phyloP scores from a whole-genome alignment of 2,329 filamentous ascomycete genomes.

The Arthrocladium fulminans region DNA sequence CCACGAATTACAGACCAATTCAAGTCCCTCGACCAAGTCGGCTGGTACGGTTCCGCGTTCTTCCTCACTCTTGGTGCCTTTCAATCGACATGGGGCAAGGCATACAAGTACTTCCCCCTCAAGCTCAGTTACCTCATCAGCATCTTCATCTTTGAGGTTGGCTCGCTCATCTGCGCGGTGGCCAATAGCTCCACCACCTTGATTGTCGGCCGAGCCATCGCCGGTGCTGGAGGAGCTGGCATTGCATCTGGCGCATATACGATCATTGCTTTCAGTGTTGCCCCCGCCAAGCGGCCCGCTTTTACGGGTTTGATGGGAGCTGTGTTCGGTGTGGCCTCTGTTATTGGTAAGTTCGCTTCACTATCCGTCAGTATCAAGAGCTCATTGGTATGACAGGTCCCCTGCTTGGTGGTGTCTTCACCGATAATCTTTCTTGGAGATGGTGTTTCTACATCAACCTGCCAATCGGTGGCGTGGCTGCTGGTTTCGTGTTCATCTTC shows the following conservation, averaged over 20 bases:
- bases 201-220: constrained; percentile 34
- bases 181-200: constrained; percentile 28
- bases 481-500: constrained; percentile 24
- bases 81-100: constrained; percentile 28
- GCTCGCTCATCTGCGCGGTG: constrained; percentile 33
- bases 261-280: constrained; percentile 40
- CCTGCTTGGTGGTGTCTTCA: constrained; percentile 27
- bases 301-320: constrained; percentile 33
- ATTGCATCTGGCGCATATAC: constrained; percentile 31
- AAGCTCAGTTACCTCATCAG: constrained; percentile 29
- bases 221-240: constrained; percentile 30
- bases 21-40: constrained; percentile 26
- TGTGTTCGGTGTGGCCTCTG: constrained; percentile 24
- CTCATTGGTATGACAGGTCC: too few species aligned
- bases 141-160: constrained; percentile 37
- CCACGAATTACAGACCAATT: constrained; percentile 30
- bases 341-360: too few species aligned
- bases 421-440: constrained; percentile 26
- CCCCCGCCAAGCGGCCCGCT: constrained; percentile 38
- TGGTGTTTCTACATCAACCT: constrained; percentile 33
- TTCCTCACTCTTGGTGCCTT: constrained; percentile 29
- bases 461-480: constrained; percentile 26
- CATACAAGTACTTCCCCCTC: constrained; percentile 26
- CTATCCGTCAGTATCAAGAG: too few species aligned
- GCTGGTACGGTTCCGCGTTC: constrained; percentile 32